Percentiles rank a stretch among this genome's conserved stretches.
phyloP scores from a whole-genome alignment of 257 asterid species.

The Jaltomata sinuosa region DNA sequence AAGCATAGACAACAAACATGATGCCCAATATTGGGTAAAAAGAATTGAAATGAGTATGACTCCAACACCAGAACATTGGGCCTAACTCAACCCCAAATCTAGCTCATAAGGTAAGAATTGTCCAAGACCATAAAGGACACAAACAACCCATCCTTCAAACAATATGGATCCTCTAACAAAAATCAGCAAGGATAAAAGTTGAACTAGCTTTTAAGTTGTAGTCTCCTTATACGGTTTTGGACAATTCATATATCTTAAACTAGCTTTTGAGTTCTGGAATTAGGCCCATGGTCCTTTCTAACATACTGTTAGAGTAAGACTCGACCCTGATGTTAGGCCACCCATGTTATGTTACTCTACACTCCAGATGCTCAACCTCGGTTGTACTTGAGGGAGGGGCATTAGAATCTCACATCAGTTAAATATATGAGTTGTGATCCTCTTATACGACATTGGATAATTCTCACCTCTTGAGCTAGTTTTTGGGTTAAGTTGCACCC shows the following conservation, averaged over 20 bases:
- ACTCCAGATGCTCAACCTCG: not conserved
- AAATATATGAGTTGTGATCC: not conserved
- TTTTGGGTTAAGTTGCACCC: not conserved
- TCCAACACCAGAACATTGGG: not conserved
- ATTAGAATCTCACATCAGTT: not conserved
- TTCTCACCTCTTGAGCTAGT: not conserved
- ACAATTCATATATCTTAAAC: not conserved
- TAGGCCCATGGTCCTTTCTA: not conserved
- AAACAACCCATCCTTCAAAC: not conserved
- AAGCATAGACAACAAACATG: not conserved
- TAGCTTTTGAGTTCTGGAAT: not conserved
- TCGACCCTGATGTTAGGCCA: not conserved
- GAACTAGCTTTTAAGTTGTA: not conserved
- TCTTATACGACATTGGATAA: not conserved
- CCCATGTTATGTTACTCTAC: not conserved
- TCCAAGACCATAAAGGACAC: not conserved
- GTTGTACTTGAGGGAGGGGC: not conserved
- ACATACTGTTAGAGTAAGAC: not conserved
- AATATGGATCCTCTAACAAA: not conserved
- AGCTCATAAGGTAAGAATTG: not conserved
- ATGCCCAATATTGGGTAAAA: not conserved
- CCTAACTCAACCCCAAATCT: not conserved
- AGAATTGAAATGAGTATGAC: not conserved
- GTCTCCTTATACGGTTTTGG: not conserved
- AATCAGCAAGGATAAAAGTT: not conserved